phyloP scores from a whole-genome alignment of 306 rosid species.

The Citrullus colocynthis region DNA sequence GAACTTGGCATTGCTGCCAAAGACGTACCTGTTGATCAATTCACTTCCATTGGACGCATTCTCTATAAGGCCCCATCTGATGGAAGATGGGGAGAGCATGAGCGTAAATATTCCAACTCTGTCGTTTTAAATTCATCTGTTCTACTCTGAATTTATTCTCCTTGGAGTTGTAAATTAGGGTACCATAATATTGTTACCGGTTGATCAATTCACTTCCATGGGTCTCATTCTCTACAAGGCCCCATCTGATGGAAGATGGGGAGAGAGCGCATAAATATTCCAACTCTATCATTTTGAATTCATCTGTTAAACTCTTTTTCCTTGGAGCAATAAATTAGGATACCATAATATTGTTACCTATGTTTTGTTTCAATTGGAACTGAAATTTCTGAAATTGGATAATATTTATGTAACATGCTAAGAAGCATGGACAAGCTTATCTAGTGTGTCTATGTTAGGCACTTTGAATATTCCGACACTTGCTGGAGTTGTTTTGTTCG shows the following conservation, averaged over 20 bases:
- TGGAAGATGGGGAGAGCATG: conserved; percentile 99
- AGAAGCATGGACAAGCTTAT: too few relatives aligned
- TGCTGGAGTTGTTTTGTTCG: too few relatives aligned
- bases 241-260: conserved; percentile 98
- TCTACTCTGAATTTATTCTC: neutral
- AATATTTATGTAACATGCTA: too few relatives aligned
- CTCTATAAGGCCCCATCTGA: conserved; percentile 98
- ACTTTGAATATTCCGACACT: too few relatives aligned
- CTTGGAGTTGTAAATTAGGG: neutral
- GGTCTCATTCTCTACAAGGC: conserved; percentile 94
- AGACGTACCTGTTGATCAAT: conserved; percentile 87
- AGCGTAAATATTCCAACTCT: conserved; percentile 35
- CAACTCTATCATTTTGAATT: neutral
- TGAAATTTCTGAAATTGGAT: neutral
- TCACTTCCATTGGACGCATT: conserved; percentile 76
- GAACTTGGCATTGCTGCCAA: conserved; percentile 85
- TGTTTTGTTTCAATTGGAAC: neutral
- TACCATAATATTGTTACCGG: conserved; percentile 31
- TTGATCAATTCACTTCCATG: conserved; percentile 73
- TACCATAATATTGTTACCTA: neutral
- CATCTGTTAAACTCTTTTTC: neutral
- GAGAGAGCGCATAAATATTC: conserved; percentile 67
- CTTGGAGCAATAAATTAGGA: neutral
- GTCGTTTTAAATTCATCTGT: neutral
- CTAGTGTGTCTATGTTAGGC: too few relatives aligned